A percentile compares a stretch with the other conserved stretches of the same genome.
These are phyloP conservation scores for Chaetomium globosum DNA, from an alignment of 2,329 filamentous ascomycete species.

Conservation along the genomic window DNA sequence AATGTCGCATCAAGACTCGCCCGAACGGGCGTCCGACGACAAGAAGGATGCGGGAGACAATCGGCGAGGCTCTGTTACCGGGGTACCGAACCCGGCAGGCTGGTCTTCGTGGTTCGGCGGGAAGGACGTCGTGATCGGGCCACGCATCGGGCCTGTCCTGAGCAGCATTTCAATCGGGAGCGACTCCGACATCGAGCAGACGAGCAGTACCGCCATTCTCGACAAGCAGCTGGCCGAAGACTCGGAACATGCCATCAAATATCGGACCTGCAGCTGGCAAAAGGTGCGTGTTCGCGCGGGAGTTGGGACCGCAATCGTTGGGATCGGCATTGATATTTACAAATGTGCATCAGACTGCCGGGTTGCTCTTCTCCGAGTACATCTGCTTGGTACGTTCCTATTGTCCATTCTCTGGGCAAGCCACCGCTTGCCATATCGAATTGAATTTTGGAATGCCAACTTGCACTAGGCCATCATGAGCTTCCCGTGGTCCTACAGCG, in stretches of 20 bases:
- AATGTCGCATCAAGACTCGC: conserved; percentile 8
- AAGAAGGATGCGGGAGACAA: not conserved
- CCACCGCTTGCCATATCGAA: not conserved
- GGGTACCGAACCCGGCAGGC: not conserved
- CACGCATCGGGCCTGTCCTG: conserved; percentile 54
- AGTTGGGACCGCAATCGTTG: too few species aligned
- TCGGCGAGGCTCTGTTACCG: not conserved
- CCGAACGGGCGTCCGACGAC: conserved; percentile 5
- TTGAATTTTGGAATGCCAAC: not conserved
- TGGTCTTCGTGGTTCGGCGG: conserved; percentile 47
- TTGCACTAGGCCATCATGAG: conserved; percentile 72
- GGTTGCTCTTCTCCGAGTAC: conserved; percentile 85
- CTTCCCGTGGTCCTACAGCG: conserved; percentile 89
- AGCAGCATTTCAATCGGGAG: conserved; percentile 40
- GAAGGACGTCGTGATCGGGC: conserved; percentile 49
- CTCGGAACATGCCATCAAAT: conserved; percentile 78
- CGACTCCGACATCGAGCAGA: conserved; percentile 35
- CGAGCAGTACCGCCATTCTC: conserved; percentile 51
- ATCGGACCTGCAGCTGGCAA: conserved; percentile 90
- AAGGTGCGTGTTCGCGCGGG: conserved; percentile 42
- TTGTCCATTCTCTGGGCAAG: not conserved
- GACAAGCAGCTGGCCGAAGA: conserved; percentile 74
- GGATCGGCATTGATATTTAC: not conserved
- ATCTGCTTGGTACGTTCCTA: conserved; percentile 66
- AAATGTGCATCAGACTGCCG: conserved; percentile 70